Evolutionary conservation across 2,329 filamentous ascomycete species (phyloP).

Genomic region (Xylariaceae sp.): DNA sequence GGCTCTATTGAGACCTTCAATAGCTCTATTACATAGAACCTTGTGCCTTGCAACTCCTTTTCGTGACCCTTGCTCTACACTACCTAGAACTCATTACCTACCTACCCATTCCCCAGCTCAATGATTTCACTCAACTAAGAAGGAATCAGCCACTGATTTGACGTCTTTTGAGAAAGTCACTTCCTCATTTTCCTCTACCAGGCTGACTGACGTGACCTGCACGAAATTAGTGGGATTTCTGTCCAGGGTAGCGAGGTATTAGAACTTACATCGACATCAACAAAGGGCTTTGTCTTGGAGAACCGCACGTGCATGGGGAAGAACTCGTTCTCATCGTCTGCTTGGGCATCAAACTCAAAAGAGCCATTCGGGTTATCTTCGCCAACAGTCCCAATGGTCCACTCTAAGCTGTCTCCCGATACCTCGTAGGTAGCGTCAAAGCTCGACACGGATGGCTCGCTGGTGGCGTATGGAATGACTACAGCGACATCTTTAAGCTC

Average conservation of each 20-base stretch:
- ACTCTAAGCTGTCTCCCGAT: slow-evolving; percentile 88
- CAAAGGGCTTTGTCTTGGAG: slow-evolving; percentile 80
- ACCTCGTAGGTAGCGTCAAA: slow-evolving; percentile 96
- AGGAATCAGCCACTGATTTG: slow-evolving; percentile 75
- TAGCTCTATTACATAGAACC: slow-evolving; percentile 18
- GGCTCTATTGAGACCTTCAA: slow-evolving; percentile 18
- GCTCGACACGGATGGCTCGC: slow-evolving; percentile 86
- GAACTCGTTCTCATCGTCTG: slow-evolving; percentile 88
- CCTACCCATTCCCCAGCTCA: neutral
- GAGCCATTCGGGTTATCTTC: slow-evolving; percentile 80
- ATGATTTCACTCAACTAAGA: slow-evolving; percentile 68
- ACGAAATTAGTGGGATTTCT: slow-evolving; percentile 23
- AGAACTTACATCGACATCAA: slow-evolving; percentile 89
- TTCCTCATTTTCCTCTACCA: slow-evolving; percentile 76
- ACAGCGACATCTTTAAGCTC: slow-evolving; percentile 82
- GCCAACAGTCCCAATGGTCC: slow-evolving; percentile 86
- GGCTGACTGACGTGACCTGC: slow-evolving; percentile 68
- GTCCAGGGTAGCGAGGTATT: neutral
- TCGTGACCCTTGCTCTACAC: slow-evolving; percentile 15
- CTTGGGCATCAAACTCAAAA: slow-evolving; percentile 94
- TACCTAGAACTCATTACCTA: slow-evolving; percentile 13
- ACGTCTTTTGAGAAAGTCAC: slow-evolving; percentile 83
- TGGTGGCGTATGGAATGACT: slow-evolving; percentile 80
- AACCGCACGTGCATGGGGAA: slow-evolving; percentile 97
- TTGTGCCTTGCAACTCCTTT: slow-evolving; percentile 17